Evolutionary conservation across 371 early-diverging fungal genomes (phyloP).

Genomic region (Dinochytrium kinnereticum): DNA sequence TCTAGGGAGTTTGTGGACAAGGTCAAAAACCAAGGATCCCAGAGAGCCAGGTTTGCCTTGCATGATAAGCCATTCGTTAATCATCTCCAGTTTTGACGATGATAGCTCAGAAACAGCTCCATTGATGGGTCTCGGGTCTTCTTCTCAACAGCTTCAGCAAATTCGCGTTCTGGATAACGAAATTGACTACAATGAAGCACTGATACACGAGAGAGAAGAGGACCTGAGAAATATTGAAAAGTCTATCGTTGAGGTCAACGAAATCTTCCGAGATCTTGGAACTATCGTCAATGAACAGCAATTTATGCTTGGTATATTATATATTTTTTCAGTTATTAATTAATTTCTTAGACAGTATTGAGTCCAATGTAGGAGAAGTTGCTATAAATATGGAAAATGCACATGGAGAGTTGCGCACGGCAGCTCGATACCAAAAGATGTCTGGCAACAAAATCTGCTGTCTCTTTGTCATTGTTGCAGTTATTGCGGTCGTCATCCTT

Average conservation of each 20-base stretch:
- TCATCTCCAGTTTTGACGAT: conserved; percentile 44
- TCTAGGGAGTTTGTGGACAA: conserved; percentile 86
- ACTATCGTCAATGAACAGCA: conserved; percentile 96
- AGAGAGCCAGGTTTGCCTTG: neutral
- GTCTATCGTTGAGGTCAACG: conserved; percentile 85
- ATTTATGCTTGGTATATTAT: conserved; percentile 78
- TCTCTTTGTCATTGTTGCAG: conserved; percentile 67
- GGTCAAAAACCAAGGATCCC: conserved; percentile 44
- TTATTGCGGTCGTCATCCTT: conserved; percentile 62
- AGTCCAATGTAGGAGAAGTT: conserved; percentile 83
- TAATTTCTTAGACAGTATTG: conserved; percentile 75
- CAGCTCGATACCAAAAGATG: conserved; percentile 79
- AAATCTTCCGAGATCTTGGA: conserved; percentile 94
- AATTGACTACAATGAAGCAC: conserved; percentile 87
- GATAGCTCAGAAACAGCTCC: conserved; percentile 59
- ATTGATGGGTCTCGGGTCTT: conserved; percentile 53
- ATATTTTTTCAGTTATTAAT: neutral
- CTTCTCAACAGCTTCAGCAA: conserved; percentile 46
- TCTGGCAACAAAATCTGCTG: conserved; percentile 81
- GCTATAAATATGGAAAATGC: conserved; percentile 81
- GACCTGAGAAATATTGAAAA: conserved; percentile 92
- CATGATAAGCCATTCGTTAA: neutral
- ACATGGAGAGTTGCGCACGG: conserved; percentile 76
- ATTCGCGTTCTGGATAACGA: conserved; percentile 85
- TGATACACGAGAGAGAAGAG: conserved; percentile 91